A percentile compares a stretch with the other conserved stretches of the same genome.
phyloP scores from a whole-genome alignment of 768 basidiomycete genomes.

The Leccinum variicolor region DNA sequence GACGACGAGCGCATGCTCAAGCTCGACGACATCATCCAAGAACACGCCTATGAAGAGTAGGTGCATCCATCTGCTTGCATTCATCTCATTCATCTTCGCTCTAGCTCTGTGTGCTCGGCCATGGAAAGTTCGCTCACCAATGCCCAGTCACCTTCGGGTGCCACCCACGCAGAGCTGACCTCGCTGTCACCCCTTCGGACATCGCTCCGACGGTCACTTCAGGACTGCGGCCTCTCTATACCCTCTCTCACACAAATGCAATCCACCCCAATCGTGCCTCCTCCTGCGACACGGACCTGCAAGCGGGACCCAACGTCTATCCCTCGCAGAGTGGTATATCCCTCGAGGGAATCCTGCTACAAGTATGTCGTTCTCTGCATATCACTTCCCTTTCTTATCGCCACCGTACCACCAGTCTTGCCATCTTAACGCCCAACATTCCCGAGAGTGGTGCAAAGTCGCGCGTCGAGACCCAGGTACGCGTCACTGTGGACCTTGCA shows the following conservation, averaged over 20 bases:
- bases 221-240: slow-evolving; percentile 31
- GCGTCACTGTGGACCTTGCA: slow-evolving; percentile 77
- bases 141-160: slow-evolving; percentile 21
- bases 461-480: slow-evolving; percentile 92
- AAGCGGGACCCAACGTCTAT: slow-evolving; percentile 48
- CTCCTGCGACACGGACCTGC: slow-evolving; percentile 57
- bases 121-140: slow-evolving; percentile 17
- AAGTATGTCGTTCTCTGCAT: slow-evolving; percentile 47
- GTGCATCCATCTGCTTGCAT: slow-evolving; percentile 23
- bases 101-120: slow-evolving; percentile 19
- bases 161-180: slow-evolving; percentile 35
- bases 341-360: slow-evolving; percentile 71
- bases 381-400: slow-evolving; percentile 13
- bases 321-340: slow-evolving; percentile 62
- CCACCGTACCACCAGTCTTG: slow-evolving; percentile 46
- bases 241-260: slow-evolving; percentile 38
- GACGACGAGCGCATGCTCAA: slow-evolving; percentile 58
- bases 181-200: slow-evolving; percentile 31
- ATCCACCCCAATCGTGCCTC: slow-evolving; percentile 62
- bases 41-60: slow-evolving; percentile 74
- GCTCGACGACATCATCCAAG: slow-evolving; percentile 71
- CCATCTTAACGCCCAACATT: slow-evolving; percentile 81
- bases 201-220: slow-evolving; percentile 27
- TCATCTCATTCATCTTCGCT: background rate
- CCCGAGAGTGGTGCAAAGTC: slow-evolving; percentile 84